phyloP scores from a whole-genome alignment of 768 basidiomycete genomes.

The Clavaria fumosa region DNA sequence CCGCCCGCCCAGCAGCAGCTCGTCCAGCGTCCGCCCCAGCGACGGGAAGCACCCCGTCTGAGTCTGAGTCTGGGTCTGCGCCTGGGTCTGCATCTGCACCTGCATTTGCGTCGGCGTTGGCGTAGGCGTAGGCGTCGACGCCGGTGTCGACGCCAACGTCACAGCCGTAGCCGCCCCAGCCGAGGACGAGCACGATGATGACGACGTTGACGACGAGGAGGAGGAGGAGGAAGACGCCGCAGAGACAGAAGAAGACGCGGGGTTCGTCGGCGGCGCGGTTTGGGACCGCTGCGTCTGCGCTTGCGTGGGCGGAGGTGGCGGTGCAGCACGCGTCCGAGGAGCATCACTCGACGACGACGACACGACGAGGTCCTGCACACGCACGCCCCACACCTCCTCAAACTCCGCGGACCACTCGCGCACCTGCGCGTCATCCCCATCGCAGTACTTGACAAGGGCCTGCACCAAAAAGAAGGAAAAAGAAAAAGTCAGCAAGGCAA shows the following conservation, averaged over 20 bases:
- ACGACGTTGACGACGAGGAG: not conserved
- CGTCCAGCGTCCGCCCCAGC: conserved; percentile 22
- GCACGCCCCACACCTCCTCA: conserved; percentile 51
- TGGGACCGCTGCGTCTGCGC: conserved; percentile 6
- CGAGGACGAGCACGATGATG: too few relatives aligned
- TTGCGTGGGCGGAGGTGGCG: conserved; percentile 8
- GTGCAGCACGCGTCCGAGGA: conserved; percentile 11
- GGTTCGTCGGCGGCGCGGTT: conserved; percentile 5
- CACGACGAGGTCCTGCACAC: conserved; percentile 32
- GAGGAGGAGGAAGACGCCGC: conserved; percentile 11
- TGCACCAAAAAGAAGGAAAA: conserved; percentile 9
- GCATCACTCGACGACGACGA: conserved; percentile 18
- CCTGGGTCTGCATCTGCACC: too few relatives aligned
- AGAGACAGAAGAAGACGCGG: conserved; percentile 20
- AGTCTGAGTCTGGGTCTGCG: too few relatives aligned
- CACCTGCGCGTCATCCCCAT: conserved; percentile 37
- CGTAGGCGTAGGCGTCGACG: too few relatives aligned
- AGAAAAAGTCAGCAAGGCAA: conserved; percentile 2
- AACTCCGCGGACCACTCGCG: conserved; percentile 47
- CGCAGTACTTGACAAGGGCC: conserved; percentile 53
- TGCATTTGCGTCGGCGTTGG: too few relatives aligned
- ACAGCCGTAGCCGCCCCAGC: too few relatives aligned
- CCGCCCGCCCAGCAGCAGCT: conserved; percentile 19
- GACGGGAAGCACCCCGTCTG: too few relatives aligned
- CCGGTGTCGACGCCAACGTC: too few relatives aligned